Conservation (phyloP, 116 monocot species). For the Dioscorea cayenensis region DNA sequence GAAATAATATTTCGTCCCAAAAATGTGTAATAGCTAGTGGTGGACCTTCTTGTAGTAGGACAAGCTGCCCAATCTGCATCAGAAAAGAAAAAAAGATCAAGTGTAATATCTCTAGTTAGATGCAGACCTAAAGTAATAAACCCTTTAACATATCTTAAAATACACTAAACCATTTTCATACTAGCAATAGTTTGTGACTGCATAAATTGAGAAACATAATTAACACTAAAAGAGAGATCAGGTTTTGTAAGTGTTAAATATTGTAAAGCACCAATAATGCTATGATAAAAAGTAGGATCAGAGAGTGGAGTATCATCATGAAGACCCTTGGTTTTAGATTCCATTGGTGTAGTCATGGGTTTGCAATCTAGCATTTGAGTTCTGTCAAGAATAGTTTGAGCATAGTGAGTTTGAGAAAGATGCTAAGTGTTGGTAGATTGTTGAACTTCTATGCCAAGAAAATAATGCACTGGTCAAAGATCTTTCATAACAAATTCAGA, state of each 20-base stretch:
- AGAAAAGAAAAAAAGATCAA: neutral
- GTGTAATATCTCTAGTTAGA: neutral
- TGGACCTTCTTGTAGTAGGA: neutral
- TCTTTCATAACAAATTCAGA: too few species aligned
- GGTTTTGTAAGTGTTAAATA: too few species aligned
- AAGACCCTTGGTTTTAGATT: neutral
- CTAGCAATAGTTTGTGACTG: too few species aligned
- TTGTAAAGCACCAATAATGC: too few species aligned
- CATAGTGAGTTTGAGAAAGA: neutral
- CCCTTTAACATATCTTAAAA: neutral
- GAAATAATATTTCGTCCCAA: neutral
- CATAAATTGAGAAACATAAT: too few species aligned
- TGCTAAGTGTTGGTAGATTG: too few species aligned
- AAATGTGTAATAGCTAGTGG: neutral
- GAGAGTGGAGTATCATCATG: neutral
- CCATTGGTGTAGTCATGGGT: neutral
- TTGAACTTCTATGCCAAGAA: too few species aligned
- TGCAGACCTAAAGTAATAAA: neutral
- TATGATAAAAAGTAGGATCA: too few species aligned
- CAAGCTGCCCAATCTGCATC: neutral
- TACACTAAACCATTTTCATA: too few species aligned
- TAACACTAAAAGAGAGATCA: too few species aligned
- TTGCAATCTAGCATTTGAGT: neutral
- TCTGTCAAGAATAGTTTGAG: neutral
- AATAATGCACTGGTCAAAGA: too few species aligned